Evolutionary conservation across 306 rosid genomes (phyloP), one percentile per base, ranked within the genome.

Genomic region (Fragaria nilgerrensis): DNA sequence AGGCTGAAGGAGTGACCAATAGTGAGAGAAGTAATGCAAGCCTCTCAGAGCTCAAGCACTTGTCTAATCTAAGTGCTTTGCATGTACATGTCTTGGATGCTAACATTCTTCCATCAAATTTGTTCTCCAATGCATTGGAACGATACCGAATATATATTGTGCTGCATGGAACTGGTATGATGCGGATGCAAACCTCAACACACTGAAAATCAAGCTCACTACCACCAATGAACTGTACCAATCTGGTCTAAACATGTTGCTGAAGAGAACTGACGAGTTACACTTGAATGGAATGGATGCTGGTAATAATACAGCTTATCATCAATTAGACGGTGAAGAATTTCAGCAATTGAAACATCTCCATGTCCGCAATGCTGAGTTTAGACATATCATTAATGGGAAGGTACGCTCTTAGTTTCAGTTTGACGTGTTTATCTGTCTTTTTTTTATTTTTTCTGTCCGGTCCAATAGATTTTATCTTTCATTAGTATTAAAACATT

Each of bases 71-170:
- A 70, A 70, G 44, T 13, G 53, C 63, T 36, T n/a, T 88, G 6
- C 76, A 81, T 20, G 44, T 89, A 27, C 78, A 79, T 45, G 70
- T 89, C 29, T 72, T 70, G 32, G 15, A 64, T 62, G 72, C 43
- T 20, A 29, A 1, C 10, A n/a, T 63, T 37, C 67, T 82, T 32
- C 89, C 87, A 0, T 13, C 22, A 16, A 56, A 72, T 68, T 77
- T 76, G 72, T 47, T 83, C 27, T 73, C 79, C 34, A 67, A 75
- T 34, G 36, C 36, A 2, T 71, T 88, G n/a, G 3, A 68, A 44
- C 75, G 63, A 9, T 88, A 84, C 56, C 79, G 78, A 75, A 75
- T 88, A 69, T 66, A 76, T 6, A 59, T 7, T 90, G 92, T 32
- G 82, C 79, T 70, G 20, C 34, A 5, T 61, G 72, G 55, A 15